Evolutionary conservation across 202 grass and related monocot genomes (phyloP).

Genomic region (Panicum virgatum): DNA sequence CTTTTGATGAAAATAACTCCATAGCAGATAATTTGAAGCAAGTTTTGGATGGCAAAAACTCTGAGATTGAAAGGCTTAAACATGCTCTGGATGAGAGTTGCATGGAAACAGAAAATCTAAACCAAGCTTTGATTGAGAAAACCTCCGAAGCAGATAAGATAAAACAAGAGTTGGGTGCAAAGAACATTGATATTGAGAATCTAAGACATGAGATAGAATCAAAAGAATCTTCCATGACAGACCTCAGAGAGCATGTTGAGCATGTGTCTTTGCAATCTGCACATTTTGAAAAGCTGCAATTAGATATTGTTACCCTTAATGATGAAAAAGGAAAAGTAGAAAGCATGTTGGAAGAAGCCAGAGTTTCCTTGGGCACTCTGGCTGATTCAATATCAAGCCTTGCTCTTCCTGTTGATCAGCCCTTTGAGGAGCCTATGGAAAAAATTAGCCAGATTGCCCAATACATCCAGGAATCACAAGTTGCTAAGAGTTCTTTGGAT

Average conservation of each 20-base stretch:
- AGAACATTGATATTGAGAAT: constrained; percentile 56
- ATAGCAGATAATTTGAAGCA: constrained; percentile 55
- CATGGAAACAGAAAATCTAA: constrained; percentile 66
- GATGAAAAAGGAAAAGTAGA: constrained; percentile 57
- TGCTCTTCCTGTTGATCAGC: constrained; percentile 55
- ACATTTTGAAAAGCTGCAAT: constrained; percentile 62
- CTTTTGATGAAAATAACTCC: constrained; percentile 60
- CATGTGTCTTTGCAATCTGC: constrained; percentile 54
- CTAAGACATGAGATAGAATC: constrained; percentile 67
- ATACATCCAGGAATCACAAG: constrained; percentile 68
- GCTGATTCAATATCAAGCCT: constrained; percentile 65
- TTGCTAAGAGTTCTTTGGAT: constrained; percentile 53
- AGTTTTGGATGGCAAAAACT: constrained; percentile 51
- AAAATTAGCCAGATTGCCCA: constrained; percentile 61
- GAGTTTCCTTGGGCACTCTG: constrained; percentile 49
- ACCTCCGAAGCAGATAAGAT: constrained; percentile 55
- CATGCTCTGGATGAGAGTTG: constrained; percentile 59
- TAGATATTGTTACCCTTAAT: constrained; percentile 52
- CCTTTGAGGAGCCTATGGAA: constrained; percentile 55
- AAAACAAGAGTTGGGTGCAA: constrained; percentile 61
- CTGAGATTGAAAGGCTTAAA: constrained; percentile 76
- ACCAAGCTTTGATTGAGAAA: constrained; percentile 58
- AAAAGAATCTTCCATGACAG: constrained; percentile 66
- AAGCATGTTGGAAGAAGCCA: constrained; percentile 61
- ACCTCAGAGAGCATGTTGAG: constrained; percentile 67